Percentiles rank a stretch among this genome's conserved stretches.
Conservation (phyloP, 441 rosid species). For the Raphanus hybrid region DNA sequence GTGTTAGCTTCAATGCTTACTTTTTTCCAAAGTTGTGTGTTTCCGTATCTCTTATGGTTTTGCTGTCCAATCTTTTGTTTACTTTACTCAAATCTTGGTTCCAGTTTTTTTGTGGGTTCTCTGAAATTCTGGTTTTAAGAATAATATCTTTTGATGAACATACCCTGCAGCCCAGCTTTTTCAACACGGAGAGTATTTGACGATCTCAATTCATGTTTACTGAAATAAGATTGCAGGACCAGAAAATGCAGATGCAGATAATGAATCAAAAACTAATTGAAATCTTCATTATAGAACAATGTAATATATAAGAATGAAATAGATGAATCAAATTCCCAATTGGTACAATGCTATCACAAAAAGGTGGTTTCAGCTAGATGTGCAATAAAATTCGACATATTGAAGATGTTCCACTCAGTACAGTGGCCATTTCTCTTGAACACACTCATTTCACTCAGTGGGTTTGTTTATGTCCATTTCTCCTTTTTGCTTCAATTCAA, state of each 20-base stretch:
- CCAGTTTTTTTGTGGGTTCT: constrained; percentile 2
- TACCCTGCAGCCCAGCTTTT: not conserved
- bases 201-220: not conserved
- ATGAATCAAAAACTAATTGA: not conserved
- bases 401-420: no score
- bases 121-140: constrained; percentile 1
- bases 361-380: no score
- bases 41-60: not conserved
- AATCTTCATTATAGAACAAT: not conserved
- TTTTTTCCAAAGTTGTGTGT: not conserved
- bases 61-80: not conserved
- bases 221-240: not conserved
- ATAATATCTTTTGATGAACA: not conserved
- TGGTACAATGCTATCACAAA: no score
- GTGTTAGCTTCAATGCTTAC: constrained; percentile 15
- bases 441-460: no score
- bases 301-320: not conserved
- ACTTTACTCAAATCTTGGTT: not conserved
- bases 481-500: no score
- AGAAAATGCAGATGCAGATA: not conserved
- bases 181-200: not conserved
- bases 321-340: no score
- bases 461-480: no score
- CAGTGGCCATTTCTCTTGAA: no score
- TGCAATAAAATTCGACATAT: no score